Evolutionary conservation across 352 stramenopile species (phyloP), one percentile per base, ranked within the genome.

Genomic region (Blastocystis sp.): DNA sequence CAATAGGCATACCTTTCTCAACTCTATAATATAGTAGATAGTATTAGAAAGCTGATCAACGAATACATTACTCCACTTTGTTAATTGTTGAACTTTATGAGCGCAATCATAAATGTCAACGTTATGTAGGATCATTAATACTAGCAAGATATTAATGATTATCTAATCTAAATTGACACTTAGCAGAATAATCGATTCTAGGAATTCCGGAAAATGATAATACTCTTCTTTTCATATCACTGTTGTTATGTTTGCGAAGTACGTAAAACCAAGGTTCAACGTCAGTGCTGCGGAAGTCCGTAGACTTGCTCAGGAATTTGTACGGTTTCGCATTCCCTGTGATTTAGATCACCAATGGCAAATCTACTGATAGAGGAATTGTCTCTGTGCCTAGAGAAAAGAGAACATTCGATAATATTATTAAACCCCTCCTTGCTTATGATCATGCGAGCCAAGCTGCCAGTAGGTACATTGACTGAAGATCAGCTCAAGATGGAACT

Each of bases 361-460:
- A 81, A 47, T 62, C 26, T 6, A 47, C 55, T 11, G 70, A 81
- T 39, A 81, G 39, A 16, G 70, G 13, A 3, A 81, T 81, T 26
- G 43, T 81, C 5, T 30, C 45, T 9, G 65, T 81, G 43, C 70
- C 70, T 39, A 63, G 70, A 34, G 47, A 81, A n/a, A 39, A 81
- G 70, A 62, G 70, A 24, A 81, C 70, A 4, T 81, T 81, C 26
- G 20, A 81, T 24, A 81, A 81, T 26, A 64, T 47, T 2, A 81
- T 81, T 63, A 62, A 78, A 41, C 70, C 70, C 5, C 70, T 81
- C 30, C 45, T 81, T 24, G 37, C 18, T n/a, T 54, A 41, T 6
- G 70, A 81, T 37, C 70, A 81, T 20, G 39, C 11, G 0, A 65
- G 43, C 20, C 70, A 81, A 41, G 70, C 20, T 65, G 39, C 70